Evolutionary conservation across 768 basidiomycete genomes (phyloP).

Genomic region (Porphyrellus cyaneotinctus): DNA sequence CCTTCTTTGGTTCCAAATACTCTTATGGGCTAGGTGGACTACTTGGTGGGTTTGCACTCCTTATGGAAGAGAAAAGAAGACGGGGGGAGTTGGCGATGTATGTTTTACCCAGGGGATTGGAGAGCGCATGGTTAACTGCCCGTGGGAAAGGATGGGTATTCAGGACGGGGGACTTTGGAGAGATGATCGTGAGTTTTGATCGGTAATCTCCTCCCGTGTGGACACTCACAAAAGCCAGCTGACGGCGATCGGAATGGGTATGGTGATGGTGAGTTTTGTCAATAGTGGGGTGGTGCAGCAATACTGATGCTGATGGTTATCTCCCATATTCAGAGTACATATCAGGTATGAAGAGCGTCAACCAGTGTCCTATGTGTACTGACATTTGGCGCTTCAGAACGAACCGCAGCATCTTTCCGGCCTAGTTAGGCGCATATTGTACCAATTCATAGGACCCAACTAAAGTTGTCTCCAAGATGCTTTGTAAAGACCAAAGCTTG

Average conservation of each 20-base stretch:
- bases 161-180: conserved; percentile 65
- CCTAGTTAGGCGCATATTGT: conserved; percentile 74
- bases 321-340: conserved; percentile 53
- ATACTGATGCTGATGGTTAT: conserved; percentile 5
- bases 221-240: conserved; percentile 35
- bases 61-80: conserved; percentile 86
- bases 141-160: conserved; percentile 74
- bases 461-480: conserved; percentile 23
- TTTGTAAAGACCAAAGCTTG: background rate
- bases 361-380: background rate
- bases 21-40: conserved; percentile 76
- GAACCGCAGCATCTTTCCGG: conserved; percentile 82
- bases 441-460: conserved; percentile 89
- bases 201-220: conserved; percentile 1
- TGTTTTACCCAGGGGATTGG: conserved; percentile 82
- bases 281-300: background rate
- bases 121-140: conserved; percentile 84
- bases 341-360: conserved; percentile 47
- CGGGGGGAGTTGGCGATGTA: conserved; percentile 92
- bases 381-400: conserved; percentile 32
- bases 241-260: conserved; percentile 77
- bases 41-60: conserved; percentile 68
- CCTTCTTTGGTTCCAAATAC: conserved; percentile 59
- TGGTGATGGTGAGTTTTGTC: conserved; percentile 71
- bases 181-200: conserved; percentile 48